phyloP scores from a whole-genome alignment of 179 eudicot genomes.

The Nepenthes alata region DNA sequence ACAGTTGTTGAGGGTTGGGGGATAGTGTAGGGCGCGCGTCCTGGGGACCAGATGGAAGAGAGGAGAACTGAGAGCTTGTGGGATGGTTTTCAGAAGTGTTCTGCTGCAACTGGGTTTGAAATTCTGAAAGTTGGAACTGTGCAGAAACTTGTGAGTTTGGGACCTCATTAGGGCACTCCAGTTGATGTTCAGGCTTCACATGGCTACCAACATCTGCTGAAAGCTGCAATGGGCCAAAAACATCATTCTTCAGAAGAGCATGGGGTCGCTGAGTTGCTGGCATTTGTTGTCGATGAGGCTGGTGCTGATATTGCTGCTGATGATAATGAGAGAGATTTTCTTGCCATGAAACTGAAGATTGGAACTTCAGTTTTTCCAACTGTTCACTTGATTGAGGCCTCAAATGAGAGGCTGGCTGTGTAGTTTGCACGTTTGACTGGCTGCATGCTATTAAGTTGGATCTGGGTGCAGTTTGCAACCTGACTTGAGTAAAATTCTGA shows the following conservation, averaged over 20 bases:
- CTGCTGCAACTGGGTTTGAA: slow-evolving; percentile 33
- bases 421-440: no score
- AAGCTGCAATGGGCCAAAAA: slow-evolving; percentile 33
- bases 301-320: slow-evolving; percentile 29
- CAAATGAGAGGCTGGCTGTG: slow-evolving; percentile 20
- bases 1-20: slow-evolving; percentile 37
- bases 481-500: slow-evolving; percentile 36
- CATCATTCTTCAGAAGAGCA: slow-evolving; percentile 25
- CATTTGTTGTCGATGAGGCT: slow-evolving; percentile 39
- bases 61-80: slow-evolving; percentile 19
- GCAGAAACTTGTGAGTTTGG: slow-evolving; percentile 42
- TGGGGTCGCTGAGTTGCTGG: slow-evolving; percentile 40
- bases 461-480: slow-evolving; percentile 23
- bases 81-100: slow-evolving; percentile 33
- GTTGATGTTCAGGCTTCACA: slow-evolving; percentile 34
- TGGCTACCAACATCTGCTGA: slow-evolving; percentile 27
- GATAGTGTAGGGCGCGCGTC: slow-evolving; percentile 26
- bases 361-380: slow-evolving; percentile 37
- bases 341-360: slow-evolving; percentile 29
- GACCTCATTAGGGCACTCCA: slow-evolving; percentile 21
- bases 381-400: slow-evolving; percentile 45
- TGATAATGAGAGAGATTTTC: slow-evolving; percentile 35
- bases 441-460: no score
- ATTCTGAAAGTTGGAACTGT: slow-evolving; percentile 37
- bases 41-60: slow-evolving; percentile 27